phyloP scores from a whole-genome alignment of 208 protist species.

The Acanthamoeba castellanii region DNA sequence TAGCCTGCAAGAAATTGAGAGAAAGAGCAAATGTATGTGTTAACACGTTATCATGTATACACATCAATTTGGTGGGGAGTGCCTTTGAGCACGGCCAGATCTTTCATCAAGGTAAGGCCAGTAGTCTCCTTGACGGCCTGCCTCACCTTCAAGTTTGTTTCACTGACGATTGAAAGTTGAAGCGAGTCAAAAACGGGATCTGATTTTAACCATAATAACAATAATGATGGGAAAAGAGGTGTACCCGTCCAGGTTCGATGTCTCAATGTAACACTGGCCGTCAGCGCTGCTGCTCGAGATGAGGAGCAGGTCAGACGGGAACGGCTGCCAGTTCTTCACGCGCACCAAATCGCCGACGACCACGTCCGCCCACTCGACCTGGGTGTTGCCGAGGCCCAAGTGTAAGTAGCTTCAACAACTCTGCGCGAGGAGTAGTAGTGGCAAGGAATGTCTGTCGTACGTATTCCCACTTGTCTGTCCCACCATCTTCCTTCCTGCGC shows the following conservation, averaged over 20 bases:
- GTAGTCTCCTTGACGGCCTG: conserved; percentile 59
- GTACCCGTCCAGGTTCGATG: conserved; percentile 94
- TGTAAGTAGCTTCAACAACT: background rate
- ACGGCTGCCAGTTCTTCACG: conserved; percentile 88
- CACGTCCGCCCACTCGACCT: conserved; percentile 59
- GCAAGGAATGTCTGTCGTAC: conserved; percentile 44
- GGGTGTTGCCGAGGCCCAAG: background rate
- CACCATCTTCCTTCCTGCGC: conserved; percentile 82
- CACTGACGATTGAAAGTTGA: background rate
- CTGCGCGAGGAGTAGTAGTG: too few relatives aligned
- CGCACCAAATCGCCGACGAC: conserved; percentile 69
- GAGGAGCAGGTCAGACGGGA: conserved; percentile 94
- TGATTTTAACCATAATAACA: background rate
- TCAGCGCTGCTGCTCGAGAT: conserved; percentile 89
- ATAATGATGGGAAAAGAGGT: background rate
- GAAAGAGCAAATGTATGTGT: background rate
- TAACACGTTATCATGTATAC: background rate
- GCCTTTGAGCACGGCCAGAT: background rate
- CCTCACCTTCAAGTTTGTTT: conserved; percentile 67
- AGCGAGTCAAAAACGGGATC: background rate
- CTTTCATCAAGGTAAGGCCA: background rate
- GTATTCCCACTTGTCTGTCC: conserved; percentile 93
- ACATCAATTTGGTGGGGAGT: background rate
- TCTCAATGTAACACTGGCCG: conserved; percentile 91
- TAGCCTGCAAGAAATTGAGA: conserved; percentile 17